These are phyloP conservation scores for Russula vinacea DNA, from an alignment of 768 basidiomycete species.

Conservation along the genomic window DNA sequence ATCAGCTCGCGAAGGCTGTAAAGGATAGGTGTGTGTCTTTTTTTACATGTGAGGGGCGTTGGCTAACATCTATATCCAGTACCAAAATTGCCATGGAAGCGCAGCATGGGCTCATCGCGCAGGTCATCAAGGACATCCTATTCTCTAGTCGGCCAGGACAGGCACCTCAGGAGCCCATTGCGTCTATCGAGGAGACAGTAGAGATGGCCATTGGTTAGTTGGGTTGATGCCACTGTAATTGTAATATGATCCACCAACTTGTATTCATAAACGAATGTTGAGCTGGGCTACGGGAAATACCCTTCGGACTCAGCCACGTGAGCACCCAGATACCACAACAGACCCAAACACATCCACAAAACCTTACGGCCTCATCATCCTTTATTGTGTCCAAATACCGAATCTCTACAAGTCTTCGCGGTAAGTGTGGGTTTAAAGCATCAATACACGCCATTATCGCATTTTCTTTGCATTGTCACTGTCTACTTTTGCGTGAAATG, in stretches of 20 bases:
- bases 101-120: conserved; percentile 90
- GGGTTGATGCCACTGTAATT: conserved; percentile 12
- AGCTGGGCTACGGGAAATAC: background rate
- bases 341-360: conserved; percentile 22
- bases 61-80: conserved; percentile 42
- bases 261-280: conserved; percentile 4
- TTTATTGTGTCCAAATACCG: conserved; percentile 35
- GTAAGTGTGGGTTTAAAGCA: conserved; percentile 32
- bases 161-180: conserved; percentile 5
- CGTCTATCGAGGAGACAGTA: conserved; percentile 22
- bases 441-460: background rate
- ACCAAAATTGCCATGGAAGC: conserved; percentile 87
- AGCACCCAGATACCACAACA: conserved; percentile 18
- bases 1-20: conserved; percentile 81
- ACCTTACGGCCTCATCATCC: conserved; percentile 29
- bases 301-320: conserved; percentile 7
- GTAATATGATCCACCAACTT: conserved; percentile 2
- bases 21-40: conserved; percentile 61
- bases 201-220: conserved; percentile 24
- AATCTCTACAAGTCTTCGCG: conserved; percentile 27
- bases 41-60: conserved; percentile 1
- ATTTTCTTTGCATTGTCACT: background rate
- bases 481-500: background rate
- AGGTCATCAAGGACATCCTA: conserved; percentile 89
- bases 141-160: conserved; percentile 58